These are phyloP conservation scores for Sporothrix sp. DNA, from an alignment of 2,329 filamentous ascomycete genomes.

Conservation along the genomic window DNA sequence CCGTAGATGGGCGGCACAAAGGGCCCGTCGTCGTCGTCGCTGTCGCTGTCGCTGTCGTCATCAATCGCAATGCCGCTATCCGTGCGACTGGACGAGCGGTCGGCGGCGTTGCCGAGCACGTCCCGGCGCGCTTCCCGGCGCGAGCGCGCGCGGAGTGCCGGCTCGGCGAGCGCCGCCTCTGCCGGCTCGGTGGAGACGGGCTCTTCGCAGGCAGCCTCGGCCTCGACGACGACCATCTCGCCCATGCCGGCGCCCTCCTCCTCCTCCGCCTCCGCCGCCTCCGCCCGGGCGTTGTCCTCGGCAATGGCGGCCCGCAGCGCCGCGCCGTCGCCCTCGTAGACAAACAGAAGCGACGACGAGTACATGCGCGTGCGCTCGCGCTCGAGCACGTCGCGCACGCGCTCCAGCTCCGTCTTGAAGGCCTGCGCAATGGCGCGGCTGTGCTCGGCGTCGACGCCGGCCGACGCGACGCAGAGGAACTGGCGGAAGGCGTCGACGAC, in stretches of 20 bases:
- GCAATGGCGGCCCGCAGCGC: conserved; percentile 43
- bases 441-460: conserved; percentile 49
- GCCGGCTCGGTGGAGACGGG: background rate
- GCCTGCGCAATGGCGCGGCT: conserved; percentile 44
- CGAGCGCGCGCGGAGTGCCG: conserved; percentile 1
- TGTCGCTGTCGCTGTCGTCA: conserved; percentile 42
- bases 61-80: conserved; percentile 49
- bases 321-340: conserved; percentile 53
- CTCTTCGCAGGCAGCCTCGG: conserved; percentile 1
- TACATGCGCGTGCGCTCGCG: conserved; percentile 54
- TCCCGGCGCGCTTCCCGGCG: conserved; percentile 3
- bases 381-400: conserved; percentile 44
- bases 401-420: conserved; percentile 44
- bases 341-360: conserved; percentile 51
- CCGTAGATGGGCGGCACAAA: conserved; percentile 61
- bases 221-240: background rate
- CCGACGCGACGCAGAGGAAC: conserved; percentile 49
- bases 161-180: conserved; percentile 4
- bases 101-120: conserved; percentile 17
- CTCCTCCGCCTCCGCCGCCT: background rate
- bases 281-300: conserved; percentile 38
- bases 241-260: background rate
- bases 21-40: conserved; percentile 26
- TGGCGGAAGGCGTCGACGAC: conserved; percentile 43
- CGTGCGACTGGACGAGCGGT: conserved; percentile 34